Base-by-base conservation (phyloP, 805 yeast species). In the Yamadazyma olivae region DNA sequence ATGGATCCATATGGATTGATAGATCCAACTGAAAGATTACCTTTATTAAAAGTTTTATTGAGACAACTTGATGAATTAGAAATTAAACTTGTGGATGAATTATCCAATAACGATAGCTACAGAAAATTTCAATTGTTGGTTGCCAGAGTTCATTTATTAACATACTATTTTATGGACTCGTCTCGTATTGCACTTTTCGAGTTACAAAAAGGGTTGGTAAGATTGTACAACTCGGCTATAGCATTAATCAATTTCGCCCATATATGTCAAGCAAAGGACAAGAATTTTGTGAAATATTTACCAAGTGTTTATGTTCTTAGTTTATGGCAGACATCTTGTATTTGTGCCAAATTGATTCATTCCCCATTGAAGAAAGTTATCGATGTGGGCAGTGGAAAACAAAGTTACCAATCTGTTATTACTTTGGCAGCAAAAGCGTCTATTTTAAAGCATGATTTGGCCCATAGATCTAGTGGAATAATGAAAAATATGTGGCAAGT, bases 401-500 rank as follows among this genome's bases (percentile, higher is more conserved):
- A 71, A 36, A 72, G 83, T 20, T 87, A 82, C 49, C 75, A 75
- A 42, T 64, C 67, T 16, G 93, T 93, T 1, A 78, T 85, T 16
- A 67, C 74, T 14, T 59, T 85, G 30, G 79, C 93, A 1, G 74
- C 79, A 39, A 79, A 79, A 41, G 95, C 96, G 0, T 87, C 96
- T 0, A 82, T 91, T 19, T 67, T 87, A 49, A 88, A 88, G 50
- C 93, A 90, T 60, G 99, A 91, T 54, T 81, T 93, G 71, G 87
- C 97, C 0, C 87, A 86, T 56, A 74, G 98, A 46, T 85, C 95
- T 0, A 81, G 95, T 30, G 96, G 96, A 6, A 88, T 93, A 40
- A 87, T 93, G 93, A 76, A 84, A 51, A 89, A 89, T 53, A 81
- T 89, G 68, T 91, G 99, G 99, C 86, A 83, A 41, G 69, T 89